Evolutionary conservation across 2,329 filamentous ascomycete species (phyloP), one percentile per base, ranked within the genome.

Genomic region (Lecanosticta acicola): DNA sequence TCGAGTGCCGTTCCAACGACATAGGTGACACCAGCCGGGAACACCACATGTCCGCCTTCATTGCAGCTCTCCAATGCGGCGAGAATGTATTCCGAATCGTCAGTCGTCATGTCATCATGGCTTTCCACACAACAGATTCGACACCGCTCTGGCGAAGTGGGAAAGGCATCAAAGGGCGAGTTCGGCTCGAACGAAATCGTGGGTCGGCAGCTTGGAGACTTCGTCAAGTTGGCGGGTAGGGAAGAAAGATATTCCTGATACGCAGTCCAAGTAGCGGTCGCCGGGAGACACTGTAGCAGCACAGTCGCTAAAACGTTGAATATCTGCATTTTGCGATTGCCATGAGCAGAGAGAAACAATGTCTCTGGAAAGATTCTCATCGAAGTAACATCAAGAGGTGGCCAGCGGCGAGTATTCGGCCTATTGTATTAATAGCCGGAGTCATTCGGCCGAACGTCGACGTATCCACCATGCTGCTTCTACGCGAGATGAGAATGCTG

Each of bases 1-100:
- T 86, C 78, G 26, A 86, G 60, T 0, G 81, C 79, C 0, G 78
- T 84, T 11, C 75, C 80, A 49, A 86, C 75, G 1, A 72, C 77
- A 59, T 85, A 86, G 3, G 69, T 71, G 46, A 71, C 67, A 21
- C 77, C 74, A 14, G 69, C 66, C 2, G 73, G 69, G 38, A 85
- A 77, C 1, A 84, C 69, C 3, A 83, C 75, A 10, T 76, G 77
- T 5, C 81, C 81, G 9, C 80, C 80, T 48, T 79, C 66, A 56
- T 84, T 84, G 64, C 81, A 84, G 46, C 71, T 57, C 36, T 79
- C 66, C 45, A 83, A 64, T 0, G 80, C 79, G 1, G 69, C 61
- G 7, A 83, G 54, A 40, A 84, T 76, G 45, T 73, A 63, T 18
- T 66, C 48, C 33, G 74, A 73, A 53, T 79, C 77, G 40, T 79